Evolutionary conservation across 2,329 filamentous ascomycete species (phyloP).

Genomic region (Knufia petricola): DNA sequence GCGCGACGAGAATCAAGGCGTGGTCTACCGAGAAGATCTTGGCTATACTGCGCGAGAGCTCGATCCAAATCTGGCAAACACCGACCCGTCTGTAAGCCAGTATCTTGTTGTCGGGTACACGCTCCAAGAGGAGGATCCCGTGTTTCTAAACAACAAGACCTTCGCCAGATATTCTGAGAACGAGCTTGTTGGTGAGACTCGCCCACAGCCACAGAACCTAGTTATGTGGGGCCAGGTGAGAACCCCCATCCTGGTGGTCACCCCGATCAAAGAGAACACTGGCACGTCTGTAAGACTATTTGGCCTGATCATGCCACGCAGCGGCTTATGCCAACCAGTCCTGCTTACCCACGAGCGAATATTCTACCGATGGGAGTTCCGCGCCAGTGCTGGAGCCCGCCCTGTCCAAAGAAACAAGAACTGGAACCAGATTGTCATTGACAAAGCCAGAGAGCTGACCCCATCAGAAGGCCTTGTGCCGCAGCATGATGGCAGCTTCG

Average conservation of each 20-base stretch:
- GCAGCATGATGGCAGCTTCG: not conserved
- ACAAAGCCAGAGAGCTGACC: conserved; percentile 4
- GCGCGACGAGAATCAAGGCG: not conserved
- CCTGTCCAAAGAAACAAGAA: conserved; percentile 8
- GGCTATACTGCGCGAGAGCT: conserved; percentile 6
- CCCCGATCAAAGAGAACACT: conserved; percentile 9
- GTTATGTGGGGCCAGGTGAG: not conserved
- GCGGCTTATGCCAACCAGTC: conserved; percentile 7
- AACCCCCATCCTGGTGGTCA: conserved; percentile 8
- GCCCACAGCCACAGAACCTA: not conserved
- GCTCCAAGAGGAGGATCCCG: conserved; percentile 7
- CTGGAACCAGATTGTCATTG: conserved; percentile 9
- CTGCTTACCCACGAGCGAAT: conserved; percentile 9
- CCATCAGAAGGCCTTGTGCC: not conserved
- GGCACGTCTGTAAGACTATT: conserved; percentile 8
- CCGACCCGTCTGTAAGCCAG: not conserved
- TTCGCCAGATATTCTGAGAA: conserved; percentile 7
- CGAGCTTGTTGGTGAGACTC: conserved; percentile 8
- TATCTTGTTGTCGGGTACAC: conserved; percentile 9
- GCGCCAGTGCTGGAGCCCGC: conserved; percentile 7
- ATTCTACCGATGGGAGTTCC: conserved; percentile 9
- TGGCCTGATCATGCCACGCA: conserved; percentile 7
- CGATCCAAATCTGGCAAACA: not conserved
- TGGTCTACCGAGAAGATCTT: conserved; percentile 5
- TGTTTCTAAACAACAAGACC: conserved; percentile 1